phyloP scores from a whole-genome alignment of 495 filamentous ascomycete genomes.

The Chlorociboria aeruginascens region DNA sequence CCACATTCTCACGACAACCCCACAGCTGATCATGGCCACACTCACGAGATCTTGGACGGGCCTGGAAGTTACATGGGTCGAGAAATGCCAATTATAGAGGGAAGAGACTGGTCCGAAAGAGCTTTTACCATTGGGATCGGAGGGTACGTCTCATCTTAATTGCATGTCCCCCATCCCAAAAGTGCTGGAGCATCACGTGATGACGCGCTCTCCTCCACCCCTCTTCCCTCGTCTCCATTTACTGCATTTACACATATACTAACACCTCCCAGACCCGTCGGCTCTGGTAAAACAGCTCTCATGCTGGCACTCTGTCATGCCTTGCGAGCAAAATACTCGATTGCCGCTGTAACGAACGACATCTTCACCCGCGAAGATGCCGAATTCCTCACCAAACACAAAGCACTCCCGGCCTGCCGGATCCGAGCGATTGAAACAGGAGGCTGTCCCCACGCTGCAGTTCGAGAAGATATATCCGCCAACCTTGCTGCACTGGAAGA shows the following conservation, averaged over 20 bases:
- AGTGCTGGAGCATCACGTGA: slow-evolving; percentile 3
- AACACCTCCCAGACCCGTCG: slow-evolving; percentile 61
- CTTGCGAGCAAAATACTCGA: slow-evolving; percentile 63
- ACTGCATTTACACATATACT: slow-evolving; percentile 8
- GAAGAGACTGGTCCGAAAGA: slow-evolving; percentile 76
- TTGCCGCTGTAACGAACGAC: slow-evolving; percentile 96
- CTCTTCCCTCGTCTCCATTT: slow-evolving; percentile 9
- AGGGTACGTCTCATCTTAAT: slow-evolving; percentile 49
- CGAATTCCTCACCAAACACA: slow-evolving; percentile 84
- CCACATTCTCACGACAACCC: slow-evolving; percentile 48
- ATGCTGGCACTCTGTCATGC: slow-evolving; percentile 83
- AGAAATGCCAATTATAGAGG: slow-evolving; percentile 89
- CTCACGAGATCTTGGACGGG: slow-evolving; percentile 89
- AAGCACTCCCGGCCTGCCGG: slow-evolving; percentile 66
- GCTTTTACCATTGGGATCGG: slow-evolving; percentile 95
- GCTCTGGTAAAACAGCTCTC: slow-evolving; percentile 92
- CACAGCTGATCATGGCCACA: slow-evolving; percentile 79
- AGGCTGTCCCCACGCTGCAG: slow-evolving; percentile 93
- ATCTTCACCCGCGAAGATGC: slow-evolving; percentile 98
- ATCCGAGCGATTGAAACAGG: slow-evolving; percentile 97
- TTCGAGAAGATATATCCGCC: slow-evolving; percentile 89
- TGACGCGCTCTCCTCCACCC: not conserved
- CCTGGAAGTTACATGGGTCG: slow-evolving; percentile 80
- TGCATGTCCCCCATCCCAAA: not conserved
- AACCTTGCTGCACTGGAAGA: slow-evolving; percentile 88